Evolutionary conservation across 176 grass and related monocot genomes (phyloP).

Genomic region (Pharus latifolius): DNA sequence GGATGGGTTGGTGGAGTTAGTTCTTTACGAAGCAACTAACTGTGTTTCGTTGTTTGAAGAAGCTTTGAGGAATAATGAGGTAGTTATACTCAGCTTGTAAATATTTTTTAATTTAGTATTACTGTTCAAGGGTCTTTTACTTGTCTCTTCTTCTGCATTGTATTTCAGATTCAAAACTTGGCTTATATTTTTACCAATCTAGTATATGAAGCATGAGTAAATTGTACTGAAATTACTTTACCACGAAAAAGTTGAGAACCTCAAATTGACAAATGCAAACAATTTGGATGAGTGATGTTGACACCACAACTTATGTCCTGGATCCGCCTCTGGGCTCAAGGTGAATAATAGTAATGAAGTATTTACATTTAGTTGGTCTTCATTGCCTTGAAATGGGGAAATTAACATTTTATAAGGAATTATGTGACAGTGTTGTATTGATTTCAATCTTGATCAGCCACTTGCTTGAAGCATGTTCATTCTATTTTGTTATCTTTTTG

Average conservation of each 20-base stretch:
- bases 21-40: conserved; percentile 45
- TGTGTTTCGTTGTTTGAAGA: conserved; percentile 84
- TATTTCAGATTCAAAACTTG: not conserved
- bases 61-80: conserved; percentile 89
- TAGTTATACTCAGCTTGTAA: not conserved
- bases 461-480: not conserved
- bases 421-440: not conserved
- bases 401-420: not conserved
- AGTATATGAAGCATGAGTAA: no score
- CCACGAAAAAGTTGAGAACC: no score
- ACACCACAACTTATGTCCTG: no score
- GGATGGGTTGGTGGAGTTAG: conserved; percentile 35
- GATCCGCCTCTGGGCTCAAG: no score
- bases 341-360: not conserved
- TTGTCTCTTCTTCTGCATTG: not conserved
- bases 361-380: not conserved
- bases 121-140: not conserved
- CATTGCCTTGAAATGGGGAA: not conserved
- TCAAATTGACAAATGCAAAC: no score
- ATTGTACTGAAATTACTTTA: not conserved
- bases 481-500: conserved; percentile 1
- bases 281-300: no score
- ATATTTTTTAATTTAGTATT: not conserved
- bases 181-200: not conserved
- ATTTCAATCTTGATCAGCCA: not conserved